Conservation (phyloP, 2,329 filamentous ascomycete genomes). For the Coniochaeta hoffmannii region DNA sequence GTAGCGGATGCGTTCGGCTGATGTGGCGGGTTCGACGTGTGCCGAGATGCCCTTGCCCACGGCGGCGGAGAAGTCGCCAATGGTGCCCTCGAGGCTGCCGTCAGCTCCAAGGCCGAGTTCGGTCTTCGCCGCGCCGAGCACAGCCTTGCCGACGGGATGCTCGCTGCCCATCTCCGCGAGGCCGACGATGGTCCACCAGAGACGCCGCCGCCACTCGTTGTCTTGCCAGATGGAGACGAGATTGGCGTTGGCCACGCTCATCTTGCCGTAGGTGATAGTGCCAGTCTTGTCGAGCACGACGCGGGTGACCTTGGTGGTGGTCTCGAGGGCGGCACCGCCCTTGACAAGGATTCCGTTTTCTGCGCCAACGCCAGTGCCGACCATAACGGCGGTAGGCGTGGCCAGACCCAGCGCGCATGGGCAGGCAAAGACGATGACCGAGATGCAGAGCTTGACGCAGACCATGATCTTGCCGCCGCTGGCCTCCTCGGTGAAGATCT, state of each 20-base stretch:
- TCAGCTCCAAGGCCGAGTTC: conserved; percentile 68
- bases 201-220: conserved; percentile 57
- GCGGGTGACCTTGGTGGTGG: conserved; percentile 80
- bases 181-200: conserved; percentile 96
- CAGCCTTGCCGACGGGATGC: conserved; percentile 89
- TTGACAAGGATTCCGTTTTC: conserved; percentile 98
- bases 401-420: conserved; percentile 94
- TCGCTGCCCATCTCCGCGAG: conserved; percentile 95
- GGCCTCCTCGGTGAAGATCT: conserved; percentile 72
- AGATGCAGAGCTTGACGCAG: conserved; percentile 94
- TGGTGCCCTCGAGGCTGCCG: conserved; percentile 69
- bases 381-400: conserved; percentile 97
- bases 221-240: conserved; percentile 63
- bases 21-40: conserved; percentile 66
- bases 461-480: conserved; percentile 94
- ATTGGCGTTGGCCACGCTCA: conserved; percentile 74
- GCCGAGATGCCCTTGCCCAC: conserved; percentile 84
- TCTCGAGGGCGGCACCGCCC: conserved; percentile 86
- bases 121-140: conserved; percentile 66
- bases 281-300: conserved; percentile 95
- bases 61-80: conserved; percentile 75
- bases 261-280: conserved; percentile 88
- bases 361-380: conserved; percentile 93
- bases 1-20: conserved; percentile 63
- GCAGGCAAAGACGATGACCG: conserved; percentile 96